phyloP scores from a whole-genome alignment of 768 basidiomycete genomes.

The Auricularia sp. region DNA sequence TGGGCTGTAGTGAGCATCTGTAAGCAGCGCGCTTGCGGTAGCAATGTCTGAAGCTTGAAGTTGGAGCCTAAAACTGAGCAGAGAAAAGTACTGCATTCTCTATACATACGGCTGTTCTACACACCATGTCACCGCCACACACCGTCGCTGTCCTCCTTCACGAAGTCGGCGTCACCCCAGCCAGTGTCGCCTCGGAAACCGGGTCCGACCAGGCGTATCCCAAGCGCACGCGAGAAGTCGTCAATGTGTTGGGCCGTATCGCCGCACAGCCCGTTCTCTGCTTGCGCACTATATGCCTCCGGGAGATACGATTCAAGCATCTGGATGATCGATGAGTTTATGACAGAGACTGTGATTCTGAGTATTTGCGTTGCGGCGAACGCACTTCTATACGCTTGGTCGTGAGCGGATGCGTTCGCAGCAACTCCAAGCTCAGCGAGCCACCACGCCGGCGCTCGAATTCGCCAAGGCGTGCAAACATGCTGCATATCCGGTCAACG shows the following conservation, averaged over 20 bases:
- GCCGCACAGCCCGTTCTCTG: slow-evolving; percentile 23
- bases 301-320: slow-evolving; percentile 44
- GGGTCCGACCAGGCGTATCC: neutral
- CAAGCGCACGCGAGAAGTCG: neutral
- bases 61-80: too few relatives aligned
- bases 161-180: neutral
- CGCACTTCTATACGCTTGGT: slow-evolving; percentile 61
- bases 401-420: slow-evolving; percentile 74
- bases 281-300: slow-evolving; percentile 44
- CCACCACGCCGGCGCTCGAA: slow-evolving; percentile 34
- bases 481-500: slow-evolving; percentile 28
- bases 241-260: neutral
- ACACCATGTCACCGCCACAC: too few relatives aligned
- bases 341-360: too few relatives aligned
- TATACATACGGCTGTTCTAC: too few relatives aligned
- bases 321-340: slow-evolving; percentile 19
- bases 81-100: too few relatives aligned
- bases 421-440: slow-evolving; percentile 39
- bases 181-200: neutral
- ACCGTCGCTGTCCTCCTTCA: neutral
- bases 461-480: slow-evolving; percentile 58
- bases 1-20: too few relatives aligned
- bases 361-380: neutral
- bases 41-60: too few relatives aligned
- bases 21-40: too few relatives aligned